Percentiles rank a stretch among this genome's conserved stretches.
Conservation (phyloP, 176 grass and related monocot genomes). For the Oryza longistaminata region DNA sequence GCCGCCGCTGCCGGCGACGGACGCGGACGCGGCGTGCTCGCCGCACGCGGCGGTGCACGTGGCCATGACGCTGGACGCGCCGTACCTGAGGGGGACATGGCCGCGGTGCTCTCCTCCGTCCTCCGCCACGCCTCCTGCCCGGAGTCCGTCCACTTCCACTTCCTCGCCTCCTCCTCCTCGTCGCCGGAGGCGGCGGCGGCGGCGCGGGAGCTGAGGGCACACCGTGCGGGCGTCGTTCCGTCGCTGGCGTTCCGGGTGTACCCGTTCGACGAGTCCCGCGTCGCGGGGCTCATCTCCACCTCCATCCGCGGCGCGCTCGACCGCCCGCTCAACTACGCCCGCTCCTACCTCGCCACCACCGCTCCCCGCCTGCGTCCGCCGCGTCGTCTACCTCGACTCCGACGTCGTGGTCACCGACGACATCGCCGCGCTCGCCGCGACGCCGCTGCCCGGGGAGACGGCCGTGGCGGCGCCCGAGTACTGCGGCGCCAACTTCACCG, state of each 20-base stretch:
- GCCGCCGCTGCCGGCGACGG: conserved; percentile 35
- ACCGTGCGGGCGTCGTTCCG: conserved; percentile 66
- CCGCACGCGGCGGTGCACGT: conserved; percentile 80
- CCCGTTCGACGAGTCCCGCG: conserved; percentile 73
- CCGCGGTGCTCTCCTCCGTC: conserved; percentile 80
- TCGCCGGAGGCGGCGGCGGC: neutral
- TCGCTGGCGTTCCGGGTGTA: conserved; percentile 79
- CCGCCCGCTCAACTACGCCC: conserved; percentile 87
- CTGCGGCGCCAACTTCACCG: conserved; percentile 79
- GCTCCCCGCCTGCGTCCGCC: conserved; percentile 60
- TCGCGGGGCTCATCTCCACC: conserved; percentile 70
- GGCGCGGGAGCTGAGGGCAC: conserved; percentile 31
- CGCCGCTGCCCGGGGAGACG: conserved; percentile 31
- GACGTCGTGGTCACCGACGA: conserved; percentile 89
- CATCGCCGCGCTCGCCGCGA: conserved; percentile 60
- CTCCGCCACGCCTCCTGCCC: conserved; percentile 74
- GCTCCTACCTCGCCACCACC: conserved; percentile 66
- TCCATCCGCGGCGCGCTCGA: conserved; percentile 80
- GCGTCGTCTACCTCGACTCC: conserved; percentile 91
- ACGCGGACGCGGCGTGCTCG: conserved; percentile 42
- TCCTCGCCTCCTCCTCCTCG: conserved; percentile 38
- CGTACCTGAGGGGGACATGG: conserved; percentile 76
- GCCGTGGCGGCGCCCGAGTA: conserved; percentile 79
- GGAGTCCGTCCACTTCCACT: conserved; percentile 80
- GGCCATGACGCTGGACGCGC: conserved; percentile 83